These are phyloP conservation scores for Linnemannia exigua DNA, from an alignment of 192 early-diverging fungal species.

Conservation along the genomic window DNA sequence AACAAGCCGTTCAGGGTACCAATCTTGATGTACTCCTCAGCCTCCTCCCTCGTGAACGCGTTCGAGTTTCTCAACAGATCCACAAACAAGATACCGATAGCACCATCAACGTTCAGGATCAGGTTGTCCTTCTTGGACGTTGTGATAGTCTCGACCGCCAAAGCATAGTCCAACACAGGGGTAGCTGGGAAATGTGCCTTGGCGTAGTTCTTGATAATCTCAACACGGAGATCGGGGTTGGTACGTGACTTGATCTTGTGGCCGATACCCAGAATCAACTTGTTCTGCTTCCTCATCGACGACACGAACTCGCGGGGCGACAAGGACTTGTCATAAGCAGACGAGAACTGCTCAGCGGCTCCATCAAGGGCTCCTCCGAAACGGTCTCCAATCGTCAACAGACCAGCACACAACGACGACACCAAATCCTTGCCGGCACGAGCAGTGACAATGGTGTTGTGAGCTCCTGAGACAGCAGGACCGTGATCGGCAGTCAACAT, in stretches of 20 bases:
- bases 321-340: constrained; percentile 93
- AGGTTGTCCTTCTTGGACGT: constrained; percentile 99
- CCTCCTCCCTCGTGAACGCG: constrained; percentile 94
- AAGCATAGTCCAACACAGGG: constrained; percentile 94
- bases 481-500: constrained; percentile 99
- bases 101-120: constrained; percentile 96
- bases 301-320: constrained; percentile 95
- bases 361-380: constrained; percentile 99
- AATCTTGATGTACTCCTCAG: constrained; percentile 96
- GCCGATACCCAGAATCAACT: constrained; percentile 98
- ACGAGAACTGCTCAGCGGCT: constrained; percentile 92
- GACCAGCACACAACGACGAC: constrained; percentile 93
- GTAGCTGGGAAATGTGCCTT: constrained; percentile 87
- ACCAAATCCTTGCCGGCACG: constrained; percentile 99
- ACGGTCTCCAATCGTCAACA: constrained; percentile 97
- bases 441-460: constrained; percentile 92
- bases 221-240: constrained; percentile 98
- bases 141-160: constrained; percentile 94
- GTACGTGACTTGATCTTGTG: constrained; percentile 99
- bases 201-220: constrained; percentile 95
- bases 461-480: constrained; percentile 94
- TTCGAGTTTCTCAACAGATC: constrained; percentile 93
- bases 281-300: constrained; percentile 95
- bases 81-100: constrained; percentile 95
- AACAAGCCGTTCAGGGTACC: constrained; percentile 98